Evolutionary conservation across 1,284 basidiomycete genomes (phyloP).

Genomic region (Apiotrichum brassicae): DNA sequence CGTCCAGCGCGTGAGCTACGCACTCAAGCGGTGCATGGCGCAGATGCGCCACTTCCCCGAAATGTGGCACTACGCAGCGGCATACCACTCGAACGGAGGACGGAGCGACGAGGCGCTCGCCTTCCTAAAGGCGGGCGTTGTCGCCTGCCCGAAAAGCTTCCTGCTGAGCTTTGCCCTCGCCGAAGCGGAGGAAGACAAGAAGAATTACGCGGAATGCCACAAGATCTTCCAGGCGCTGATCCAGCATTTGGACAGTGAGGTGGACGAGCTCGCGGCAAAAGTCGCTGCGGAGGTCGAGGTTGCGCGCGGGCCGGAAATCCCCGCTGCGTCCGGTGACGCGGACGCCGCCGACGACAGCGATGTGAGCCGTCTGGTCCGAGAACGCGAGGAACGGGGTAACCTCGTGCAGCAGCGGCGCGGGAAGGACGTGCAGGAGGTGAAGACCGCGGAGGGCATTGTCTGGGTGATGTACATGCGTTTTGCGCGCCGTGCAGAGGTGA

Average conservation of each 20-base stretch:
- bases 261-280: conserved; percentile 61
- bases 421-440: conserved; percentile 50
- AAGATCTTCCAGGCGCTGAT: conserved; percentile 66
- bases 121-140: conserved; percentile 76
- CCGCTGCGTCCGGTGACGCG: conserved; percentile 32
- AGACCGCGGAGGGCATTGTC: conserved; percentile 51
- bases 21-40: conserved; percentile 75
- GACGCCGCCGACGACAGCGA: conserved; percentile 29
- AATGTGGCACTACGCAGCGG: conserved; percentile 91
- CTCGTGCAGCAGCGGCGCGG: conserved; percentile 45
- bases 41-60: conserved; percentile 91
- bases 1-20: conserved; percentile 66
- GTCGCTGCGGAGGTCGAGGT: conserved; percentile 50
- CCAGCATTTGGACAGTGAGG: conserved; percentile 59
- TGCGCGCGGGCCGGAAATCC: conserved; percentile 46
- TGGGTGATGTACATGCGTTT: conserved; percentile 91
- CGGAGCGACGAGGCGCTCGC: conserved; percentile 73
- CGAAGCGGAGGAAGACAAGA: conserved; percentile 68
- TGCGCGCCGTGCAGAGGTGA: conserved; percentile 73
- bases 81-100: conserved; percentile 66
- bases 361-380: conserved; percentile 54
- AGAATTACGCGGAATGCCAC: conserved; percentile 64
- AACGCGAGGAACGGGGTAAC: conserved; percentile 57
- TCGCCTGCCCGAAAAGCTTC: conserved; percentile 82
- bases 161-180: conserved; percentile 81